Base-by-base conservation (phyloP, 1,139 yeast genomes). In the Saccharomyces hybrid region DNA sequence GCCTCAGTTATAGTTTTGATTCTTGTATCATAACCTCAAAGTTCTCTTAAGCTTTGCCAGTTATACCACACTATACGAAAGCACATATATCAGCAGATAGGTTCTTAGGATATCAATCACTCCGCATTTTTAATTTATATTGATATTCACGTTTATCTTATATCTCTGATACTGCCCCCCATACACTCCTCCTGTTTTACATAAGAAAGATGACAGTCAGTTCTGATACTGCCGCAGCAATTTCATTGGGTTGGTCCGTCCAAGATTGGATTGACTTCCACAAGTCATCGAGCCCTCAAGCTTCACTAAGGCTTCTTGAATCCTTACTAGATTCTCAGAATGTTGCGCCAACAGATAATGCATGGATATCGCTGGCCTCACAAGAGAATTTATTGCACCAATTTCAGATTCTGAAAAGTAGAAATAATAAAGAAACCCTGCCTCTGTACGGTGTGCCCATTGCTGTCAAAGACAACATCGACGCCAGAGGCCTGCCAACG, bases 381-480 rank as follows among this genome's bases (percentile, higher is more conserved):
- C 71, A 71, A 38, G 86, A 82, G 12, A 80, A 81, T 61, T 72
- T 91, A 53, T 65, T 71, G 44, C 87, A 84, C 61, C 98, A 91
- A 71, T 89, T 96, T 93, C 78, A 79, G 52, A 81, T 83, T 51
- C 74, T 90, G 49, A 90, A 85, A 64, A 79, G 88, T 47, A 77
- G 79, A 59, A 71, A 81, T 19, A 69, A 83, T 63, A 84, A 83
- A 65, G 58, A 65, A n/a, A 52, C 60, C 2, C 64, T 75, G 32
- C 71, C 72, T 2, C 64, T 72, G 52, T 91, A 84, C 66, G 98
- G 98, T 68, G 98, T 93, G 1, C 99, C 99, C 0, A 79, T 89
- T 51, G 98, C 97, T 11, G 82, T 91, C 52, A 93, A 93, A 71
- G 99, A 93, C 72, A 93, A 93, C 70, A 93, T 93, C 57, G 98